Evolutionary conservation across 257 asterid genomes (phyloP).

Genomic region (Gentiana dahurica): DNA sequence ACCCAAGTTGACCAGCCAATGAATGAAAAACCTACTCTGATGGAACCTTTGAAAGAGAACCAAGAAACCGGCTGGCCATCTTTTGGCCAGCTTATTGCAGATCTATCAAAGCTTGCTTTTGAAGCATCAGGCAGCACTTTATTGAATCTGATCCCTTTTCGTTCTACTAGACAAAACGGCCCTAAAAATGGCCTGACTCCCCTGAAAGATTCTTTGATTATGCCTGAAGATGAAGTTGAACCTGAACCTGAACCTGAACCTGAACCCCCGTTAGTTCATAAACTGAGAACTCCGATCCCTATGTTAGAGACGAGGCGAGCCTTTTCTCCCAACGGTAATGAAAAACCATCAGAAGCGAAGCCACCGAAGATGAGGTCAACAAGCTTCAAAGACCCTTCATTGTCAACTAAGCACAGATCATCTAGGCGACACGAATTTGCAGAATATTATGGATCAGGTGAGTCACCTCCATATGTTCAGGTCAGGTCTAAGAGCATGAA

Average conservation of each 20-base stretch:
- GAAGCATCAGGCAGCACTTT: slow-evolving; percentile 48
- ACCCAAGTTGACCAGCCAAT: slow-evolving; percentile 26
- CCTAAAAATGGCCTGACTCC: slow-evolving; percentile 62
- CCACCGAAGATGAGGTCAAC: slow-evolving; percentile 48
- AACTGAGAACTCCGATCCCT: slow-evolving; percentile 50
- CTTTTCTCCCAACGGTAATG: slow-evolving; percentile 26
- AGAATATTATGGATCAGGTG: slow-evolving; percentile 64
- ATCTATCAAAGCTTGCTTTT: slow-evolving; percentile 49
- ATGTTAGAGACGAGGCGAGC: slow-evolving; percentile 50
- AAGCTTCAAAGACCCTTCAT: slow-evolving; percentile 48
- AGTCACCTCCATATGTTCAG: slow-evolving; percentile 46
- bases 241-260: slow-evolving; percentile 67
- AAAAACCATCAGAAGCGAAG: slow-evolving; percentile 50
- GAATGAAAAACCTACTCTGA: slow-evolving; percentile 35
- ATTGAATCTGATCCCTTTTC: slow-evolving; percentile 36
- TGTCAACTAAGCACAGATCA: slow-evolving; percentile 71
- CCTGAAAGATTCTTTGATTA: slow-evolving; percentile 59
- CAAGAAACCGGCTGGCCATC: slow-evolving; percentile 87
- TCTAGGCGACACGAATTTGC: slow-evolving; percentile 78
- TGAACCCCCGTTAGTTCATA: slow-evolving; percentile 35
- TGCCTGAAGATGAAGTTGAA: slow-evolving; percentile 80
- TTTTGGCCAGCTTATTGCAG: slow-evolving; percentile 66
- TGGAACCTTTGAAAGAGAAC: slow-evolving; percentile 38
- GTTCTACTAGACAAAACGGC: slow-evolving; percentile 16
- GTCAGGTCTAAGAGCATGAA: slow-evolving; percentile 72